Base-by-base conservation (phyloP, 1,139 yeast species). In the Candida mesenterica region DNA sequence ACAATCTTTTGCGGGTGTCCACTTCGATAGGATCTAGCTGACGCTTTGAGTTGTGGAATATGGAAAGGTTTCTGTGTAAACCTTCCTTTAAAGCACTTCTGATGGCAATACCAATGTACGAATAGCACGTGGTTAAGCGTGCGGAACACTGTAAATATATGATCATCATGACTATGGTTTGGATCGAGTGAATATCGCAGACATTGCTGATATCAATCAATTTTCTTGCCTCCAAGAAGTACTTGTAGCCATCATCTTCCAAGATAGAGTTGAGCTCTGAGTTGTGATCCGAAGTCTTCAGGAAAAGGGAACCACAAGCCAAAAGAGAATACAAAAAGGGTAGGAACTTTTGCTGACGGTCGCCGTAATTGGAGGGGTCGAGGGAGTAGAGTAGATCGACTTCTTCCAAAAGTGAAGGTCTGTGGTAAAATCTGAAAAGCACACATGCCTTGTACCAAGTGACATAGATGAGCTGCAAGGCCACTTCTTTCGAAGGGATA, bases 361-460 rank as follows among this genome's bases (percentile, higher is more conserved):
- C 82, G 7, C 87, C 75, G 54, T 82, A 85, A 39, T 78, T 73
- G 5, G 68, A 68, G 0, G 90, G 88, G 45, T 80, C 88, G 8
- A 86, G 70, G 30, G 82, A 82, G 44, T 69, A 71, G 16, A 71
- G 53, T 26, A 68, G 52, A 30, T 70, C 75, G 20, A 68, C 77
- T 42, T 68, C 74, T 76, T 71, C 79, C 59, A 56, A 78, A 58
- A 88, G 76, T 3, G 92, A 80, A 0, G 96, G 95, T 17, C 95
- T 68, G 53, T 89, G 96, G 55, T 85, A 85, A 53, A 89, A 88
- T 37, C 96, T 67, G 54, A 87, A 85, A 37, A 88, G 63, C 9
- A 86, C 89, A 57, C 95, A 87, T 0, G 95, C 92, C 50, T 83
- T 82, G 45, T 80, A 77, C 95, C 96, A 88, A 1, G 92, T 86